Evolutionary conservation across 2,329 filamentous ascomycete genomes (phyloP).

Genomic region (Tolypocladium ophioglossoides): DNA sequence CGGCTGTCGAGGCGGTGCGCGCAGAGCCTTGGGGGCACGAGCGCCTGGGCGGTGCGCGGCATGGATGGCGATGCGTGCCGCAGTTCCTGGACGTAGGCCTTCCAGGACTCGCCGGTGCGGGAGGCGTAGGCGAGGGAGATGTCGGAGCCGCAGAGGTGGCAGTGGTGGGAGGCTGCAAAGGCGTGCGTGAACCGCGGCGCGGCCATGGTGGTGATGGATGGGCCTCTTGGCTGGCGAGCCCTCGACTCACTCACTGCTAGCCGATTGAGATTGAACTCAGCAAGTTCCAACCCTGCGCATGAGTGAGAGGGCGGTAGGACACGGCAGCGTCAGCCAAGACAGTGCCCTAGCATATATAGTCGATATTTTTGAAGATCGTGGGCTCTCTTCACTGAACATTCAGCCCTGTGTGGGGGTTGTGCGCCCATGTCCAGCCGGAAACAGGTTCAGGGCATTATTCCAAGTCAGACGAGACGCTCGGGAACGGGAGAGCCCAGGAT

Average conservation of each 20-base stretch:
- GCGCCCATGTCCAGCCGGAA: too few species aligned
- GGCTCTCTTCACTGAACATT: background rate
- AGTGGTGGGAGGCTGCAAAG: background rate
- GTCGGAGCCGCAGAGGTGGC: conserved; percentile 3
- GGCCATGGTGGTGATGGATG: background rate
- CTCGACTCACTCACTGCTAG: background rate
- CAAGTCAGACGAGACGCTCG: too few species aligned
- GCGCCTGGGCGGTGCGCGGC: background rate
- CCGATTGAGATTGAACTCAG: background rate
- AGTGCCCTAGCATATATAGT: background rate
- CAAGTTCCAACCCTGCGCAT: background rate
- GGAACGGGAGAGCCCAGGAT: too few species aligned
- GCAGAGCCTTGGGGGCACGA: conserved; percentile 2
- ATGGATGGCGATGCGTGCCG: conserved; percentile 1
- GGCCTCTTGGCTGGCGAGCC: background rate
- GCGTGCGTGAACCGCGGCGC: background rate
- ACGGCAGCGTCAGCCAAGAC: background rate
- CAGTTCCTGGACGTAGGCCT: conserved; percentile 2
- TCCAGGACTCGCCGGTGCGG: conserved; percentile 3
- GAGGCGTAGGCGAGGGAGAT: conserved; percentile 1
- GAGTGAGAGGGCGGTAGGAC: background rate
- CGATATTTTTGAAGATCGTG: background rate
- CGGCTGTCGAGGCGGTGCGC: background rate
- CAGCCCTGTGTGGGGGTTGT: background rate
- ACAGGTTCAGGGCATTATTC: too few species aligned